Percentiles rank a stretch among this genome's conserved stretches.
Evolutionary conservation across 345 rosid genomes (phyloP).

Genomic region (Zanthoxylum bungeanum): DNA sequence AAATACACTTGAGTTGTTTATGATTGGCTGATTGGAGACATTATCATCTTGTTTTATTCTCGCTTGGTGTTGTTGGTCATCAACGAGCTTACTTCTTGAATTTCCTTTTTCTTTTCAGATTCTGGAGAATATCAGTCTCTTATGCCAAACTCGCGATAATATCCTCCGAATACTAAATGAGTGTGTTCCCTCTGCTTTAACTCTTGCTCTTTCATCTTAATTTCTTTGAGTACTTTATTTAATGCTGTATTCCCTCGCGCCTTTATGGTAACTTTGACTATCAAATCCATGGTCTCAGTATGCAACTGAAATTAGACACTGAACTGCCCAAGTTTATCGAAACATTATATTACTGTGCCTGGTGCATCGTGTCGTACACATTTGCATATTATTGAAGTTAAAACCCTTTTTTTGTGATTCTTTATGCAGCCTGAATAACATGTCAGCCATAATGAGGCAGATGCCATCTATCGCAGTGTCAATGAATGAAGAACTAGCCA

Average conservation of each 20-base stretch:
- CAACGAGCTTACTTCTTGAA: conserved; percentile 3
- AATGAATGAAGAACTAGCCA: conserved; percentile 51
- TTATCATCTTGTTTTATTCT: neutral
- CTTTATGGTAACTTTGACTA: neutral
- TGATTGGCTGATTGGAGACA: neutral
- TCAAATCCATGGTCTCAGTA: neutral
- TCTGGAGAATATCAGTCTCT: conserved; percentile 38
- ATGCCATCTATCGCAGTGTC: conserved; percentile 67
- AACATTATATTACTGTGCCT: neutral
- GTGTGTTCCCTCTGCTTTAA: conserved; percentile 32
- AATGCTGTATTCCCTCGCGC: neutral
- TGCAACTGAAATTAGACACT: neutral
- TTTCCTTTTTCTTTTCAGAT: conserved; percentile 31
- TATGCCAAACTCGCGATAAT: conserved; percentile 37
- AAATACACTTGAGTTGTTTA: neutral
- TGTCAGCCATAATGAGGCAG: conserved; percentile 61
- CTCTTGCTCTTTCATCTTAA: neutral
- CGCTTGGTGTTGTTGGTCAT: neutral
- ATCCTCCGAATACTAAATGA: conserved; percentile 29
- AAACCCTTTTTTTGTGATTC: neutral
- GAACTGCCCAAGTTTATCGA: neutral
- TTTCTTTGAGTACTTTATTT: neutral
- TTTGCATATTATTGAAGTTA: neutral
- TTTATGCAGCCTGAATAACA: conserved; percentile 49
- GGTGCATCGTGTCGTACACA: neutral